Evolutionary conservation across 2,329 filamentous ascomycete species (phyloP).

Genomic region (Fusarium sp.): DNA sequence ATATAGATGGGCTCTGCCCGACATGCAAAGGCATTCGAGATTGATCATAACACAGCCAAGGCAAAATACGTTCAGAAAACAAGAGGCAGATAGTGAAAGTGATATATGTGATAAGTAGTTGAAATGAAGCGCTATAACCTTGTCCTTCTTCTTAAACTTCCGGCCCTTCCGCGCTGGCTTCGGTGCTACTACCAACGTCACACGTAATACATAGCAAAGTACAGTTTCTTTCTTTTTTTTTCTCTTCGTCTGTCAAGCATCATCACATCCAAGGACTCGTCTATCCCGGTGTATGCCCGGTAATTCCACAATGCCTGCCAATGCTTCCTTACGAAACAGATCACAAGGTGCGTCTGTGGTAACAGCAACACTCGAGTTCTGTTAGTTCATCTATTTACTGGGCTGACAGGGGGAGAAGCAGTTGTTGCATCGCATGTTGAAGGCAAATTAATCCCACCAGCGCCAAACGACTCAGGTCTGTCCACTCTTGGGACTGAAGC

Average conservation of each 20-base stretch:
- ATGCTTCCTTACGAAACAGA: conserved; percentile 10
- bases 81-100: conserved; percentile 20
- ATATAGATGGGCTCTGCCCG: neutral
- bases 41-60: neutral
- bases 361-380: conserved; percentile 8
- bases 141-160: conserved; percentile 20
- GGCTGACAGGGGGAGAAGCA: conserved; percentile 22
- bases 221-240: conserved; percentile 28
- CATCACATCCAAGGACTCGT: conserved; percentile 10
- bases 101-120: conserved; percentile 33
- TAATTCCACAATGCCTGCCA: conserved; percentile 13
- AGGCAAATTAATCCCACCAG: conserved; percentile 42
- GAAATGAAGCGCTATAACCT: conserved; percentile 31
- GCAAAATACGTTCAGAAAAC: neutral
- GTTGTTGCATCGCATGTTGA: conserved; percentile 38
- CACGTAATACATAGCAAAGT: conserved; percentile 33
- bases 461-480: conserved; percentile 44
- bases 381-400: conserved; percentile 17
- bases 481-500: conserved; percentile 44
- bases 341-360: conserved; percentile 2
- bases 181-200: conserved; percentile 15
- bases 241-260: conserved; percentile 16
- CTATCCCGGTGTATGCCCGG: conserved; percentile 6
- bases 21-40: neutral
- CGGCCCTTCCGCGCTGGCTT: conserved; percentile 14